Base-by-base conservation (phyloP, 2,329 filamentous ascomycete species). In the Xylaria sp. region DNA sequence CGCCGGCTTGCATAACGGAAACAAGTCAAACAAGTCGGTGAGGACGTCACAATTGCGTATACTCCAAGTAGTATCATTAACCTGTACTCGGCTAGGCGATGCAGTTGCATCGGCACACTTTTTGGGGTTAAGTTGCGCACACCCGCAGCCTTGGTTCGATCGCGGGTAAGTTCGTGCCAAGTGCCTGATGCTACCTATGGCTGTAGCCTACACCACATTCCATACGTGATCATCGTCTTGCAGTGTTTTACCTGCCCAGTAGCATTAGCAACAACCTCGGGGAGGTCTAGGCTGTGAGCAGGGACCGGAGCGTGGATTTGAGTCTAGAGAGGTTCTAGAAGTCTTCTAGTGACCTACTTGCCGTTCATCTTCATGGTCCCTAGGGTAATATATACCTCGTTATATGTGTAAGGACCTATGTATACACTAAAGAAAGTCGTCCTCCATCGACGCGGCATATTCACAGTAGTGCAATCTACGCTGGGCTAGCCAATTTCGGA, bases 401-500 rank as follows among this genome's bases (percentile, higher is more conserved):
- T 31, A 31, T 5, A 31, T 31, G 9, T 5, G 28, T 31, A 31
- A 9, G 28, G 4, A 31, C 5, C 5, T 31, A 31, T 31, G 9
- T 31, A 5, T 31, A 31, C 9, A 31, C 28, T 31, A 5, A 31
- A 28, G 23, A 19, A 21, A 42, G 23, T 50, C 3, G 8, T 4
- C 2, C 15, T 37, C 15, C 37, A 43, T 43, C 9, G 40, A 23
- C 19, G 19, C 31, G 33, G 17, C 46, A 50, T 15, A 35, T 21
- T 21, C 42, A n/a, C n/a, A n/a, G n/a, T 31, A 31, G 28, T 31
- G 28, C 28, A 9, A 4, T 31, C 28, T 31, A 31, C 9, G 9
- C 5, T 9, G 9, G 28, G 28, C 9, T 25, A 51, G 33, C 54
- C 60, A 54, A 62, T 62, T 28, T 62, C 60, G 60, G 60, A 62